A percentile compares a stretch with the other conserved stretches of the same genome.
Evolutionary conservation across 164 flowering plant species (phyloP).

Genomic region (Litsea cubeba): DNA sequence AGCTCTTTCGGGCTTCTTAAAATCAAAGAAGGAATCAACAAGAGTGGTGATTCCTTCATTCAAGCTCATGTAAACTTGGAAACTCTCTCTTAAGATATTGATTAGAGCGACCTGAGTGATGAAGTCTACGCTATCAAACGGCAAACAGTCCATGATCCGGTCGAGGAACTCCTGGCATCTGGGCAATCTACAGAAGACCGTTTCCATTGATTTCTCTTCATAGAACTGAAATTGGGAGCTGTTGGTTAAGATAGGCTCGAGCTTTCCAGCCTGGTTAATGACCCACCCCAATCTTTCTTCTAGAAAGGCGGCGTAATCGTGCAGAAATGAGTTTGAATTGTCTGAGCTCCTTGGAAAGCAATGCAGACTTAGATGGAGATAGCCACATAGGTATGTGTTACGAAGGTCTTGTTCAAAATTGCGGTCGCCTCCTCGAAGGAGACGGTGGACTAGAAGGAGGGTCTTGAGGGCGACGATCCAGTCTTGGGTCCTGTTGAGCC

Average conservation of each 20-base stretch:
- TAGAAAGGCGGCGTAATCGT: slow-evolving; percentile 33
- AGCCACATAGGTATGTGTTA: slow-evolving; percentile 27
- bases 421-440: slow-evolving; percentile 59
- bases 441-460: slow-evolving; percentile 54
- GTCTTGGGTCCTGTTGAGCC: slow-evolving; percentile 52
- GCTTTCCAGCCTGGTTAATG: slow-evolving; percentile 51
- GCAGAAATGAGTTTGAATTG: slow-evolving; percentile 28
- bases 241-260: slow-evolving; percentile 29
- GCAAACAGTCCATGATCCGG: slow-evolving; percentile 42
- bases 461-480: slow-evolving; percentile 61
- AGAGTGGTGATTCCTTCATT: slow-evolving; percentile 58
- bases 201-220: slow-evolving; percentile 33
- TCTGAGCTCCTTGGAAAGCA: slow-evolving; percentile 25
- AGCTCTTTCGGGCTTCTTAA: slow-evolving; percentile 34
- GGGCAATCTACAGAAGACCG: slow-evolving; percentile 37
- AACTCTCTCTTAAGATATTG: slow-evolving; percentile 54
- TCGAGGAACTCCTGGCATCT: slow-evolving; percentile 47
- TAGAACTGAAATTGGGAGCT: slow-evolving; percentile 14
- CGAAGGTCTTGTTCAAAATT: slow-evolving; percentile 51
- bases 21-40: slow-evolving; percentile 44
- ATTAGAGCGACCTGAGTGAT: slow-evolving; percentile 34
- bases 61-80: slow-evolving; percentile 51
- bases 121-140: slow-evolving; percentile 20
- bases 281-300: slow-evolving; percentile 45
- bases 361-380: slow-evolving; percentile 32